phyloP scores from a whole-genome alignment of 192 early-diverging fungal genomes.

The Phycomyces nitens region DNA sequence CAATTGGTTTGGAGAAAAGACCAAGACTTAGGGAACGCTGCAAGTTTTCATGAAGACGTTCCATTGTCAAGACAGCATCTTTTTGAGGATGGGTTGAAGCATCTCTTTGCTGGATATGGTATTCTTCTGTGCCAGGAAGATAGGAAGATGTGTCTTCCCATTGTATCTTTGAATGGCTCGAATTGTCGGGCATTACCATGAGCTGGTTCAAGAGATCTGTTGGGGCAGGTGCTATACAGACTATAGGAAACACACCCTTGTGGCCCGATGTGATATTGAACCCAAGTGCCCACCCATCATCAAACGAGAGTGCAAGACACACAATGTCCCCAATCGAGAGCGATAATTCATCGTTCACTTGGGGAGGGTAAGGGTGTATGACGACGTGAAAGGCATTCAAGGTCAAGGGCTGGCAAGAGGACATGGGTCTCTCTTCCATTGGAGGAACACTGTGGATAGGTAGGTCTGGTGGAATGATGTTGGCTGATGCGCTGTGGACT shows the following conservation, averaged over 20 bases:
- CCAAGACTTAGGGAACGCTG: neutral
- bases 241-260: slow-evolving; percentile 77
- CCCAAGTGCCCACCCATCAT: slow-evolving; percentile 88
- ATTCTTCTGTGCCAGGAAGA: neutral
- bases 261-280: slow-evolving; percentile 59
- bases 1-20: neutral
- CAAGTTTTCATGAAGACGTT: neutral
- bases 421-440: neutral
- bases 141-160: neutral
- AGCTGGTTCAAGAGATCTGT: neutral
- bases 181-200: neutral
- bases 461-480: neutral
- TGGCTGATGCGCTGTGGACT: neutral
- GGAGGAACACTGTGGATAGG: neutral
- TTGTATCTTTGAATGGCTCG: neutral
- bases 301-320: slow-evolving; percentile 64
- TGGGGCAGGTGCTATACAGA: slow-evolving; percentile 51
- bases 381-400: slow-evolving; percentile 30
- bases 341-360: slow-evolving; percentile 68
- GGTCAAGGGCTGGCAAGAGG: neutral
- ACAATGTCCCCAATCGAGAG: slow-evolving; percentile 64
- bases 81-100: neutral
- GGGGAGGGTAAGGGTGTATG: slow-evolving; percentile 56
- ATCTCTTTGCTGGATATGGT: neutral
- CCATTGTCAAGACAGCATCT: neutral